Base-by-base conservation (phyloP, 768 basidiomycete genomes). In the Megacollybia marginata region DNA sequence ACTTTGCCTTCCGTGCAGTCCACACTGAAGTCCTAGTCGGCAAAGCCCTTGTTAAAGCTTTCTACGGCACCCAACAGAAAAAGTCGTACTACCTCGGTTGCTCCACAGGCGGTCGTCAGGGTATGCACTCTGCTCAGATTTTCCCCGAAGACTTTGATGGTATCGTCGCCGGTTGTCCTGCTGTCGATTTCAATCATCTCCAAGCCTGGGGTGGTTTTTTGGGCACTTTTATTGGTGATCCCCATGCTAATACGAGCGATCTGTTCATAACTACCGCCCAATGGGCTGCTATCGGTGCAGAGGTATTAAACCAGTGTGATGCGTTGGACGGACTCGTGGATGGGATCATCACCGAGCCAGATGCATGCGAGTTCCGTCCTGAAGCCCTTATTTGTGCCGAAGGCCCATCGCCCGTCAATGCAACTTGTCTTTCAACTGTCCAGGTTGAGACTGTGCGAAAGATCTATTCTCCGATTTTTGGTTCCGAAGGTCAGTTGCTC, bases 101-200 rank as follows among this genome's bases (percentile, higher is more conserved):
- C 51, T 61, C 60, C 1, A 60, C 55, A 1, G 63, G 62, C 9
- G 63, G 63, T 8, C 57, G 63, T 16, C 62, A 63, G 50, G 63
- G 56, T 6, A 54, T 55, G 9, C 56, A 59, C 42, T 49, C 56
- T 5, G 59, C 60, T 16, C 53, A 56, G 40, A 49, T 53, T n/a
- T 62, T 47, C 34, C 63, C 63, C 1, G 55, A 54, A 1, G 62
- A 65, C 47, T 65, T 65, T 46, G 60, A 63, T 52, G 63, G 59
- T 11, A 52, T 63, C 18, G 33, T 65, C 11, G 59, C 60, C 6
- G 63, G 63, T 2, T 51, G 60, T 20, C 63, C 63, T 2, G 62
- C 60, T 12, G 58, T 49, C 15, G 47, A 57, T 34, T 52, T 33
- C 12, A 54, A 54, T 28, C 47, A 48, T 38, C 52, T 55, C 1